Evolutionary conservation across 2,329 filamentous ascomycete genomes (phyloP), one percentile per base, ranked within the genome.

Genomic region (Ustulina deusta): DNA sequence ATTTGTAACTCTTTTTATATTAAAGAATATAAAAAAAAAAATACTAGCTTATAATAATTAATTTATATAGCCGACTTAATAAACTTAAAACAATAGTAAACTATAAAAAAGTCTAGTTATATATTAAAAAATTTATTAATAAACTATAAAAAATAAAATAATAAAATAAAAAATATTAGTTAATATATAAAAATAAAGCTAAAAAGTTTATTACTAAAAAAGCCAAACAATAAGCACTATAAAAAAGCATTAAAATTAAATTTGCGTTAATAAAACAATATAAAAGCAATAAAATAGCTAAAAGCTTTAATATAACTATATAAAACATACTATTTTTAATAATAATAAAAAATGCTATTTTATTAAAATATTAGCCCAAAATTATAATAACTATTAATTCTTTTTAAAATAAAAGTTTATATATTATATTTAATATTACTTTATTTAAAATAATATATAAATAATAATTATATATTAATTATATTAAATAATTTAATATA

Each of bases 271-370:
- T 27, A 17, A 56, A 56, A 27, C 13, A 25, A 40, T 42, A 40
- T 42, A 27, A 56, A 56, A 58, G 15, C 7, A 40, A 52, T n/a
- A 49, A 61, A 29, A 61, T 61, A 42, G n/a, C 22, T 20, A 52
- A 61, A 61, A 52, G 36, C 32, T 61, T 51, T 54, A 61, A 61
- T 61, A 61, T 60, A 40, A 60, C 40, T 32, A 60, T 60, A 27
- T 29, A 40, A 27, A 40, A 60, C 22, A 60, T 51, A 15, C 5
- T 61, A 17, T 34, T 54, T 15, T 34, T 54, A 22, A 58, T 34
- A 20, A 61, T 61, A 61, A 52, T 61, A 52, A 61, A 54, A 32
- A 25, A 34, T 22, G 54, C n/a, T 44, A 54, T 61, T n/a, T 34
- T 25, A 7, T 22, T 32, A 32, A 32, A 51, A 22, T 61, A 54